Base-by-base conservation (phyloP, 2,329 filamentous ascomycete species). In the Fusarium domesticum region DNA sequence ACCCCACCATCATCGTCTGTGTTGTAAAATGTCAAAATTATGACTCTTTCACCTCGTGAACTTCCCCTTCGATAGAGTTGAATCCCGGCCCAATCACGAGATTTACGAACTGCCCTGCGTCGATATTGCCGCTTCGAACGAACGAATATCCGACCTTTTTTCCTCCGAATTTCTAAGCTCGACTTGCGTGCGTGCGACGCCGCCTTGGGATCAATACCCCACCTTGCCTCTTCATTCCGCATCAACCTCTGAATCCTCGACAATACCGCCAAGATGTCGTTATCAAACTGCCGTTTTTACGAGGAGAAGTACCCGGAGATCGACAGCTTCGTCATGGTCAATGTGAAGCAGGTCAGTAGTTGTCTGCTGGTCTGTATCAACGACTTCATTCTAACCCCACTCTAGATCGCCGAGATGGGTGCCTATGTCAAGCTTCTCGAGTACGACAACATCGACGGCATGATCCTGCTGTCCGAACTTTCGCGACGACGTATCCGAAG, bases 311-410 rank as follows among this genome's bases (percentile, higher is more conserved):
- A 87, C 53, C 66, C 68, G 61, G 93, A 97, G 80, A 92, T 98
- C 69, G 93, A 98, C 75, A 95, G 89, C 79, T 97, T 96, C 74
- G 95, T 98, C 68, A 98, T 98, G 93, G 93, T 98, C 70, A 98
- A 97, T 73, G 93, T 97, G 64, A 95, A 96, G 82, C 90, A 96
- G 84, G 87, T 91, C 68, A 53, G 78, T 64, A 45, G 43, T 42
- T 45, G 18, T 37, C 35, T 42, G 7, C 14, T 28, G 32, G 37
- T 42, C 33, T 35, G 42, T 36, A 40, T 43, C 44, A 42, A 47
- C 46, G 37, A 30, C 35, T 44, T 35, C 39, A 20, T 35, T 52
- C 53, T 59, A 48, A 61, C 51, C n/a, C 48, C 30, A 42, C 39
- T 20, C 38, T 60, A 93, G 87, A 98, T 98, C 68, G 93, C 93